A percentile compares a stretch with the other conserved stretches of the same genome.
phyloP scores from a whole-genome alignment of 2,329 filamentous ascomycete species.

The Fusarium phyllophilum region DNA sequence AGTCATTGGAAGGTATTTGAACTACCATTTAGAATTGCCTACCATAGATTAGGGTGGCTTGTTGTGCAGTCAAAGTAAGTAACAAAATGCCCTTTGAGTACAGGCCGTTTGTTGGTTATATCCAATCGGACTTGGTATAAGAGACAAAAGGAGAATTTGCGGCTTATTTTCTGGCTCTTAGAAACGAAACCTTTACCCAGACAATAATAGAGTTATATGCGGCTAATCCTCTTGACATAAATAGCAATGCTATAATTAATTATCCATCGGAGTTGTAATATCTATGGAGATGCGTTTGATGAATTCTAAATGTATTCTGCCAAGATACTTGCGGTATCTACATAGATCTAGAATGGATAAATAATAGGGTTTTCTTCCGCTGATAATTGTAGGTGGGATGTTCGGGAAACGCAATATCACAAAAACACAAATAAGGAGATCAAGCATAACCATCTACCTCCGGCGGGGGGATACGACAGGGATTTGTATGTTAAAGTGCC shows the following conservation, averaged over 20 bases:
- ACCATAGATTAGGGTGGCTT: not conserved
- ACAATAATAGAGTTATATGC: not conserved
- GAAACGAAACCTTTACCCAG: fast-evolving
- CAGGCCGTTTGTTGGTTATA: not conserved
- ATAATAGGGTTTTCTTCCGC: fast-evolving
- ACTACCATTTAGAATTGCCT: fast-evolving
- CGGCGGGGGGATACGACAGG: not conserved
- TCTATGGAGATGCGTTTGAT: not conserved
- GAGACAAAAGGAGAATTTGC: not conserved
- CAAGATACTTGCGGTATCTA: fast-evolving
- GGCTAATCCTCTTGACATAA: not conserved
- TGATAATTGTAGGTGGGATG: not conserved
- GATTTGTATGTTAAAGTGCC: fast-evolving
- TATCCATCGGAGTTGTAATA: not conserved
- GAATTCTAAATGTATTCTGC: fast-evolving
- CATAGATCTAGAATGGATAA: not conserved
- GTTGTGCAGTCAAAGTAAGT: not conserved
- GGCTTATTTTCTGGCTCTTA: not conserved
- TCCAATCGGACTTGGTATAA: fast-evolving
- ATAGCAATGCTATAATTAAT: not conserved
- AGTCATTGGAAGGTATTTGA: too few species aligned
- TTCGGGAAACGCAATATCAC: not conserved
- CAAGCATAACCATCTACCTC: not conserved
- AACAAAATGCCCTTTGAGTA: fast-evolving
- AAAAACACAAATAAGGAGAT: not conserved